Evolutionary conservation across 1,139 yeast genomes (phyloP), one percentile per base, ranked within the genome.

Genomic region (Blastobotrys malaysiensis): DNA sequence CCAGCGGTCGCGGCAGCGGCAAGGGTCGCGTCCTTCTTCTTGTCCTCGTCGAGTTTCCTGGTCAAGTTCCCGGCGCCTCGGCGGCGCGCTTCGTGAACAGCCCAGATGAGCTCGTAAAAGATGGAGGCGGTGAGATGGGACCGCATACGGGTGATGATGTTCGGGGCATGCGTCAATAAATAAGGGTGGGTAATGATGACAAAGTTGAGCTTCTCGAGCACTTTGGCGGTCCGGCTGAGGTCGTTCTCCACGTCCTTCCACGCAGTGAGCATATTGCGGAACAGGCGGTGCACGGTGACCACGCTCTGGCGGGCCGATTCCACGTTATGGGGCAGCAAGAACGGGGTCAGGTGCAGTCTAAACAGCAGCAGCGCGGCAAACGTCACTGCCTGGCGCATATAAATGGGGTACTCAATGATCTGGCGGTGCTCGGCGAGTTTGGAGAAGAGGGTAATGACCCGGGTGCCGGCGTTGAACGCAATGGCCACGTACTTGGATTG

Each of bases 201-300:
- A 68, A 88, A 86, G 65, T 91, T 91, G 63, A 90, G 77, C 66
- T 89, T 89, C 64, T 91, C 98, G 62, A 91, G 75, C n/a, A 90
- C 95, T 62, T 88, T 88, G 1, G 97, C 97, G 0, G 95, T 88
- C 68, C 98, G 79, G 2, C 95, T 85, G 43, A 90, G 87, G 69
- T 90, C 98, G 70, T 89, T 90, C 61, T 88, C 90, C 50, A 90
- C 88, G 61, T 85, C 88, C 59, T 86, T 84, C 98, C 98, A 91
- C 9, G 96, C 91, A 2, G 93, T 83, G 47, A 90, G 75, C 68
- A 93, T 90, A 67, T 91, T 90, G 69, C 97, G 78, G 68, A 84
- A 87, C 51, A 90, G 73, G 64, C 97, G 77, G 70, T 91, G 97
- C 1, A 89, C 95, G 0, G 97, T 90, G 20, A 91, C 97, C 65